Percentiles rank a stretch among this genome's conserved stretches.
These are phyloP conservation scores for Erucastrum elatum DNA, from an alignment of 345 rosid species.

Conservation along the genomic window DNA sequence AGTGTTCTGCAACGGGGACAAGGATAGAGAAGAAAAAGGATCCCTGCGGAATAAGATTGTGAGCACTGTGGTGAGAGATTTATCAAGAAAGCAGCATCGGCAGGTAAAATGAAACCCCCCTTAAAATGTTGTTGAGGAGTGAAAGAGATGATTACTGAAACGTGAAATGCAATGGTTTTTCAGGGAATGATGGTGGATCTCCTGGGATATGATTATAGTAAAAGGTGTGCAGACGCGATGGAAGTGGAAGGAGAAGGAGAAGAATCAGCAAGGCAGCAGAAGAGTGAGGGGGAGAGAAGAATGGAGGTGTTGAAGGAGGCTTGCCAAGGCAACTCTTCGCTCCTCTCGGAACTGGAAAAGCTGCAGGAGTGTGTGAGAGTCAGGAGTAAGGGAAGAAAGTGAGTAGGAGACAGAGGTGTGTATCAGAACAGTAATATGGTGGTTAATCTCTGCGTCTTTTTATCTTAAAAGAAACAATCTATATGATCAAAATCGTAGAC, in stretches of 20 bases:
- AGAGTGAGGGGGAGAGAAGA: not conserved
- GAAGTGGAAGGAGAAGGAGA: not conserved
- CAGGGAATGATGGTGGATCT: conserved; percentile 1
- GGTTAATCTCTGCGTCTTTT: not conserved
- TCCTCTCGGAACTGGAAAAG: not conserved
- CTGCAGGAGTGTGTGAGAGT: not conserved
- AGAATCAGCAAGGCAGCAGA: not conserved
- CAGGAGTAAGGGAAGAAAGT: not conserved
- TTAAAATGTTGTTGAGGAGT: not conserved
- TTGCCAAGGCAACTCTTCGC: not conserved
- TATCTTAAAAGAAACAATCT: not conserved
- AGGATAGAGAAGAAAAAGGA: conserved; percentile 25
- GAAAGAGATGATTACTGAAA: not conserved
- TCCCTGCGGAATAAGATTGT: conserved; percentile 57
- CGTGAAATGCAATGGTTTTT: not conserved
- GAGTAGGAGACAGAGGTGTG: not conserved
- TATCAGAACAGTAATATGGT: not conserved
- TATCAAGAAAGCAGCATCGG: conserved; percentile 55
- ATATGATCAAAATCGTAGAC: not conserved
- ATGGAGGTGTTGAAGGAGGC: not conserved
- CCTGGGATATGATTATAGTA: not conserved
- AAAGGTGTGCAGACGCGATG: not conserved
- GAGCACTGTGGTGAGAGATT: conserved; percentile 68
- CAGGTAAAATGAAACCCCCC: conserved; percentile 41
- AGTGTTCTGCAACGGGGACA: conserved; percentile 45